Conservation (phyloP, 306 rosid genomes). For the Acacia crassicarpa region DNA sequence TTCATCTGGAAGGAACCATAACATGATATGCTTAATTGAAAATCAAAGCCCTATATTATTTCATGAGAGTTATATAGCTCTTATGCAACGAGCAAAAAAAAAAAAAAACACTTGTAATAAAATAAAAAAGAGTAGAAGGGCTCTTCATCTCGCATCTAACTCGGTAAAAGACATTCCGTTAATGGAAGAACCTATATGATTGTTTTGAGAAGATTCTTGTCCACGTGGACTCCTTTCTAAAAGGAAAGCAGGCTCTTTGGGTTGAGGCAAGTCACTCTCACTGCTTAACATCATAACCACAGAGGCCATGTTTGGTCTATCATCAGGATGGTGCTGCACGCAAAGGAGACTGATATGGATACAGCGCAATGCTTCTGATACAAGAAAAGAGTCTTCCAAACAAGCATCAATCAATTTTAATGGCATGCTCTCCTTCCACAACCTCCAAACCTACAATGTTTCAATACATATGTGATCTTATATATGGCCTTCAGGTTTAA, state of each 20-base stretch:
- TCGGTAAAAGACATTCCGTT: conserved; percentile 7
- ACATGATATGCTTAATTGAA: too few relatives aligned
- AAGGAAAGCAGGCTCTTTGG: conserved; percentile 40
- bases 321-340: conserved; percentile 45
- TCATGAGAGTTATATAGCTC: too few relatives aligned
- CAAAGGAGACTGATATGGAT: conserved; percentile 52
- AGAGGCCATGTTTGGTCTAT: conserved; percentile 49
- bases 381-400: background rate
- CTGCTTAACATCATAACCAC: conserved; percentile 48
- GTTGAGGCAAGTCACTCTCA: conserved; percentile 35
- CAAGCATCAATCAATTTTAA: conserved; percentile 19
- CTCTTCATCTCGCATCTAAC: conserved; percentile 21
- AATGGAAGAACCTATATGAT: background rate
- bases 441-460: conserved; percentile 11
- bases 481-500: background rate
- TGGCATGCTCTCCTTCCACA: conserved; percentile 27
- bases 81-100: too few relatives aligned
- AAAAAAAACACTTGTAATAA: too few relatives aligned
- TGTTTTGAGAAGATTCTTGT: background rate
- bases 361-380: conserved; percentile 31
- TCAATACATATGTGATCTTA: background rate
- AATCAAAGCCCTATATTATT: too few relatives aligned
- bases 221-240: background rate
- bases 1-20: too few relatives aligned
- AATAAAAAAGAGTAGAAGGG: too few relatives aligned